Percentiles rank a stretch among this genome's conserved stretches.
Evolutionary conservation across 2,329 filamentous ascomycete species (phyloP).

Genomic region (Cercospora citrullina): DNA sequence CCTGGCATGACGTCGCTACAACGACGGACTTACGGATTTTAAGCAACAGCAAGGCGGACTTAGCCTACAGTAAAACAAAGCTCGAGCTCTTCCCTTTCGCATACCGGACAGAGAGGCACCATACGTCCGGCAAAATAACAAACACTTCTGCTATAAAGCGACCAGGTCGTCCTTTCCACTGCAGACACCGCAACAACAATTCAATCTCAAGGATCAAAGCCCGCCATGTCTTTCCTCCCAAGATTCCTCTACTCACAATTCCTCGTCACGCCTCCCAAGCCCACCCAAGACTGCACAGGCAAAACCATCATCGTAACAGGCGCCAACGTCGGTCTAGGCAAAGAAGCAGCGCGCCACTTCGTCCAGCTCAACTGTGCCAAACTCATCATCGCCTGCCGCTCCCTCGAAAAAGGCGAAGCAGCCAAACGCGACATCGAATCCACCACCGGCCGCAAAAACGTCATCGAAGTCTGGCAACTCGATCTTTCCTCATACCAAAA

Average conservation of each 20-base stretch:
- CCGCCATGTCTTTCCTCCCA: constrained; percentile 23
- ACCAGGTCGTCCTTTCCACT: neutral
- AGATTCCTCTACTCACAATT: constrained; percentile 46
- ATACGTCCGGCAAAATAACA: neutral
- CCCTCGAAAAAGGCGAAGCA: constrained; percentile 45
- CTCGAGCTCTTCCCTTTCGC: neutral
- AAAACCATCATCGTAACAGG: constrained; percentile 51
- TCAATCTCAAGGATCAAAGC: neutral
- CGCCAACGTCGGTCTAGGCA: constrained; percentile 50
- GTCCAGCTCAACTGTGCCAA: constrained; percentile 43
- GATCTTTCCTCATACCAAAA: constrained; percentile 46
- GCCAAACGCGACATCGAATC: constrained; percentile 46
- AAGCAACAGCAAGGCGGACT: neutral
- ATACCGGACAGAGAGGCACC: neutral
- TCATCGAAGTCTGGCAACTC: constrained; percentile 50
- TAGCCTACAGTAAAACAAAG: neutral
- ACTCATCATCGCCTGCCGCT: constrained; percentile 51
- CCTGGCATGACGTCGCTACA: neutral
- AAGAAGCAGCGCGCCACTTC: constrained; percentile 49
- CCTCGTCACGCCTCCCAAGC: constrained; percentile 42
- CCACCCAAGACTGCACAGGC: constrained; percentile 27
- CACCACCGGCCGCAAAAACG: constrained; percentile 35
- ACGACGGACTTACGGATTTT: neutral
- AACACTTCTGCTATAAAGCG: neutral
- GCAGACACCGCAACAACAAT: neutral